Base-by-base conservation (phyloP, 352 stramenopile genomes). In the Globisporangium emineosum region DNA sequence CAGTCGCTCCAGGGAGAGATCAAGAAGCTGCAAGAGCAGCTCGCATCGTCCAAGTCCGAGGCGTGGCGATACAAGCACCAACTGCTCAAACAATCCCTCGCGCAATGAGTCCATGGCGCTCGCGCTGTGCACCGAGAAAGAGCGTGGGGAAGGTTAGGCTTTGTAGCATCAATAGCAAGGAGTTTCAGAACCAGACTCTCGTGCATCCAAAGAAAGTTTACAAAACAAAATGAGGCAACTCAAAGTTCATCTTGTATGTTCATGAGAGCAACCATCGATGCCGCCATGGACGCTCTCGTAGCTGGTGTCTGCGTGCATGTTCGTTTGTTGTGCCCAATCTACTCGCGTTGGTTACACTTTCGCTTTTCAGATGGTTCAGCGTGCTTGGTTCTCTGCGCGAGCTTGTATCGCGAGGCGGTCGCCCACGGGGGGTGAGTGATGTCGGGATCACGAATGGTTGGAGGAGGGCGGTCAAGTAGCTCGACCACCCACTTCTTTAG, bases 11-110 rank as follows among this genome's bases (percentile, higher is more conserved):
- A 89, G 47, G 57, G 80, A 15, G 81, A 91, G 72, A 87, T 90
- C 64, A 79, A 77, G 17, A 88, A 86, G 64, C 70, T 91, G 5
- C 79, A 90, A 42, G 73, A 89, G 15, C 80, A 91, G 57, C 61
- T 91, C 10, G 76, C 77, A 3, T 81, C 77, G 47, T 86, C 79
- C 52, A 90, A 90, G 65, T 86, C 79, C 5, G 80, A 90, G 62
- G 81, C 78, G 6, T 91, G 78, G 78, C 65, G 75, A 51, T 90
- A 90, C 79, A 93, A 91, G 66, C 77, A 78, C 15, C 84, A 93
- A 73, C 63, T 91, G 49, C 71, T 93, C 19, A 88, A 91, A 68
- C 78, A 93, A 57, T 90, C 89, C 33, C 59, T 91, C 9, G 42
- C 42, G 25, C 42, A 49, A 49, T 49, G 42, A 49, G 42, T 25